phyloP scores from a whole-genome alignment of 768 basidiomycete species.

The Amanita muscaria region DNA sequence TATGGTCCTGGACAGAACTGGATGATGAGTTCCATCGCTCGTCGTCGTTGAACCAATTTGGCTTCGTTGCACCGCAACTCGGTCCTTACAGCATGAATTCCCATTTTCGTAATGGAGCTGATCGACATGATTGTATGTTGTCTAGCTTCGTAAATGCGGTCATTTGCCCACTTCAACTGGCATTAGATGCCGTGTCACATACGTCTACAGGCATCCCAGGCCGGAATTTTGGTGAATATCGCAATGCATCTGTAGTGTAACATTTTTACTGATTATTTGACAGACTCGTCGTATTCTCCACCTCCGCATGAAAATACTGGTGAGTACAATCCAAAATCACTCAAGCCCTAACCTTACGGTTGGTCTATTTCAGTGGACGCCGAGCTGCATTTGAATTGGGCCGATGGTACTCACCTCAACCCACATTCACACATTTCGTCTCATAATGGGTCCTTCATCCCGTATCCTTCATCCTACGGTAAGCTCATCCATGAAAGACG shows the following conservation, averaged over 20 bases:
- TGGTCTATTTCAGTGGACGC: no score
- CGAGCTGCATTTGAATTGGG: neutral
- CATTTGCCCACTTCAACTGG: neutral
- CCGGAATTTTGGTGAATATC: neutral
- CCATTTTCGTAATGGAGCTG: neutral
- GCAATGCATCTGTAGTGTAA: neutral
- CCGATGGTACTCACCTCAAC: neutral
- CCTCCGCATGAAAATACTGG: neutral
- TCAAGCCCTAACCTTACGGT: no score
- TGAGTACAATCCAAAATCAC: no score
- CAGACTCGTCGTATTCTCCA: slow-evolving; percentile 1
- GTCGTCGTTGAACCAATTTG: neutral
- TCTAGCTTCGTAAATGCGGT: neutral
- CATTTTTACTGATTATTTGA: neutral
- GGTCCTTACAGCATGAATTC: neutral
- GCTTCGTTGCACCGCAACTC: neutral
- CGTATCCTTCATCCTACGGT: slow-evolving; percentile 1
- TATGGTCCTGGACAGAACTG: neutral
- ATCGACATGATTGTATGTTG: slow-evolving; percentile 2
- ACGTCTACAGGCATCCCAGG: neutral
- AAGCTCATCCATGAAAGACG: neutral
- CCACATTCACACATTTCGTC: neutral
- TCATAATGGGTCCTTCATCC: neutral
- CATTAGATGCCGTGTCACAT: neutral
- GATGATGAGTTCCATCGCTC: neutral